Evolutionary conservation across 352 stramenopile species (phyloP).

Genomic region (Thalassiosira gravida): DNA sequence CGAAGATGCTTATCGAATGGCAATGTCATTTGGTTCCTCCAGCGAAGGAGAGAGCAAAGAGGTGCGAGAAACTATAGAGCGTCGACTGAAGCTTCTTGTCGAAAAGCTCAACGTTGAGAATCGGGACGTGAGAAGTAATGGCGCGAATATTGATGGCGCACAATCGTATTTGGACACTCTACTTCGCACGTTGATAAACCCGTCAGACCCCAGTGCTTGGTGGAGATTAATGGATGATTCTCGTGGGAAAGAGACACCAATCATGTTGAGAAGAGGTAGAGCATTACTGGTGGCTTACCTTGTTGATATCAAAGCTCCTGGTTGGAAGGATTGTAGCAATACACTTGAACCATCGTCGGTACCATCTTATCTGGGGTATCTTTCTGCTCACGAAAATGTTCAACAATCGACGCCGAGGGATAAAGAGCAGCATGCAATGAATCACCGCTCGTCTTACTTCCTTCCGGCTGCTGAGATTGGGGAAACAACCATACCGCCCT

Average conservation of each 20-base stretch:
- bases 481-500: too few relatives aligned
- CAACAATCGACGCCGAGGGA: too few relatives aligned
- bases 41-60: background rate
- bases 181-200: constrained; percentile 32
- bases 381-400: too few relatives aligned
- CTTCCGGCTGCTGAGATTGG: too few relatives aligned
- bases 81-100: constrained; percentile 40
- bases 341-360: too few relatives aligned
- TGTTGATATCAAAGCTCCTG: too few relatives aligned
- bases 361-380: too few relatives aligned
- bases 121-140: background rate
- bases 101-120: constrained; percentile 12
- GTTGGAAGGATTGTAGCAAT: too few relatives aligned
- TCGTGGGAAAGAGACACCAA: constrained; percentile 32
- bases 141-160: constrained; percentile 35
- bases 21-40: constrained; percentile 34
- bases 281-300: too few relatives aligned
- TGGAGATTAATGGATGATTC: constrained; percentile 47
- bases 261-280: constrained; percentile 46
- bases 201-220: constrained; percentile 42
- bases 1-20: constrained; percentile 50
- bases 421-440: too few relatives aligned
- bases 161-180: constrained; percentile 42
- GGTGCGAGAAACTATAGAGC: constrained; percentile 37
- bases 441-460: too few relatives aligned